Evolutionary conservation across 1,284 basidiomycete genomes (phyloP).

Genomic region (Malassezia furfur): DNA sequence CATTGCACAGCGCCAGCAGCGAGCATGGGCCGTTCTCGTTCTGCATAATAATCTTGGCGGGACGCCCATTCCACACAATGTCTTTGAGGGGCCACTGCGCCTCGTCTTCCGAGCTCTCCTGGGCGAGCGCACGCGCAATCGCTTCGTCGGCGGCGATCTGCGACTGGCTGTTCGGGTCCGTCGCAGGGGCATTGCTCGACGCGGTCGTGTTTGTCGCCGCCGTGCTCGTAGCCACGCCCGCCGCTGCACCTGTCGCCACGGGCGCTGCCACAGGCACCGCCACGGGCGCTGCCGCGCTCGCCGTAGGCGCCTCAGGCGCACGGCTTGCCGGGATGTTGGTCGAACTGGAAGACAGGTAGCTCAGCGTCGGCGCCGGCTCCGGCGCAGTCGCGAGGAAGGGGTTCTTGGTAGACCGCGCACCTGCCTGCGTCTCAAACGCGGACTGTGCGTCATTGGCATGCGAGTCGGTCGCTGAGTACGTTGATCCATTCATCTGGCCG

Average conservation of each 20-base stretch:
- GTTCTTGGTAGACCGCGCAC: neutral
- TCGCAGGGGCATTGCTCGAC: no score
- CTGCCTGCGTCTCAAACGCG: no score
- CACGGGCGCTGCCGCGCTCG: neutral
- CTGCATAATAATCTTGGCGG: slow-evolving; percentile 50
- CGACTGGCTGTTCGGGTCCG: neutral
- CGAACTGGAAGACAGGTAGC: neutral
- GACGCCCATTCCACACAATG: slow-evolving; percentile 27
- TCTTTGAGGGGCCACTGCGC: slow-evolving; percentile 38
- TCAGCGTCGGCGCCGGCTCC: neutral
- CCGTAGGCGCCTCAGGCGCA: neutral
- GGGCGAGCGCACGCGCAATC: slow-evolving; percentile 3
- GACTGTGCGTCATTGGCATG: no score
- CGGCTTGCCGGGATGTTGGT: no score
- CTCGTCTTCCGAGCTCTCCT: slow-evolving; percentile 17
- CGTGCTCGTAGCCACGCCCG: no score
- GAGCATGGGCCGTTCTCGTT: slow-evolving; percentile 62
- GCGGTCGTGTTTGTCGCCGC: no score
- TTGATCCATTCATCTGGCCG: no score
- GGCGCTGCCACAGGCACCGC: neutral
- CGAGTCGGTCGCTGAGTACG: no score
- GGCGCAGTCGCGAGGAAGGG: neutral
- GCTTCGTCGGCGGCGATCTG: slow-evolving; percentile 12
- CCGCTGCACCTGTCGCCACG: neutral
- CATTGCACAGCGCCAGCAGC: slow-evolving; percentile 63